Percentiles rank a stretch among this genome's conserved stretches.
phyloP scores from a whole-genome alignment of 2,329 filamentous ascomycete species.

The Cercospora sojina region DNA sequence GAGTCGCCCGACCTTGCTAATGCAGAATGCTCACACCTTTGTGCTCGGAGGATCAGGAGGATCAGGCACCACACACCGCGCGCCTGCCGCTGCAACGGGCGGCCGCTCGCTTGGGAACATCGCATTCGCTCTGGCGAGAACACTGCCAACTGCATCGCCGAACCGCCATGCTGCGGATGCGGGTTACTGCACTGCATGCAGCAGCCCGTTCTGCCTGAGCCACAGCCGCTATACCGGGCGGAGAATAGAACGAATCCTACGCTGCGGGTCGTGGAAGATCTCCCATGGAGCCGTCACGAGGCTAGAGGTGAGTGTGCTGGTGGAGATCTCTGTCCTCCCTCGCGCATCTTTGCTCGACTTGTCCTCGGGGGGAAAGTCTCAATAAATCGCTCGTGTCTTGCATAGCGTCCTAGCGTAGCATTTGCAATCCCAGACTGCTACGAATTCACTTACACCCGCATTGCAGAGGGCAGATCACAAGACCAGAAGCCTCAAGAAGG shows the following conservation, averaged over 20 bases:
- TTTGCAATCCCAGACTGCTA: conserved; percentile 9
- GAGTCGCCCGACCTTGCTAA: not conserved
- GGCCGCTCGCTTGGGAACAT: not conserved
- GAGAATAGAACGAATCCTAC: conserved; percentile 18
- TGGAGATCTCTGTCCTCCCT: not conserved
- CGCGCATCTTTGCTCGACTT: conserved; percentile 19
- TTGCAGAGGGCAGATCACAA: conserved; percentile 13
- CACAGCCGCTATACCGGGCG: conserved; percentile 19
- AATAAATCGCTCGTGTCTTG: conserved; percentile 8
- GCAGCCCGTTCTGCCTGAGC: conserved; percentile 13
- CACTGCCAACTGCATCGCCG: not conserved
- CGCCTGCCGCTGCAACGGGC: conserved; percentile 5
- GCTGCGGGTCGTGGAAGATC: conserved; percentile 16
- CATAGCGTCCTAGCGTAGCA: conserved; percentile 20
- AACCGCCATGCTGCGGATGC: not conserved
- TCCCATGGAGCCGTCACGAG: conserved; percentile 18
- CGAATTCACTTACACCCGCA: not conserved
- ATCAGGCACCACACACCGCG: conserved; percentile 14
- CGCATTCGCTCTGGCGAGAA: not conserved
- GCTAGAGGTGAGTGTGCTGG: conserved; percentile 11
- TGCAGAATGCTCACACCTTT: not conserved
- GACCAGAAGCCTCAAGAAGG: conserved; percentile 19
- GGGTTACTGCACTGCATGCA: conserved; percentile 10
- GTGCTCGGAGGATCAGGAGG: conserved; percentile 7
- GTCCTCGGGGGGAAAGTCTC: conserved; percentile 1